Conservation (phyloP, 495 filamentous ascomycete species). For the Hypoxylon intermedium region DNA sequence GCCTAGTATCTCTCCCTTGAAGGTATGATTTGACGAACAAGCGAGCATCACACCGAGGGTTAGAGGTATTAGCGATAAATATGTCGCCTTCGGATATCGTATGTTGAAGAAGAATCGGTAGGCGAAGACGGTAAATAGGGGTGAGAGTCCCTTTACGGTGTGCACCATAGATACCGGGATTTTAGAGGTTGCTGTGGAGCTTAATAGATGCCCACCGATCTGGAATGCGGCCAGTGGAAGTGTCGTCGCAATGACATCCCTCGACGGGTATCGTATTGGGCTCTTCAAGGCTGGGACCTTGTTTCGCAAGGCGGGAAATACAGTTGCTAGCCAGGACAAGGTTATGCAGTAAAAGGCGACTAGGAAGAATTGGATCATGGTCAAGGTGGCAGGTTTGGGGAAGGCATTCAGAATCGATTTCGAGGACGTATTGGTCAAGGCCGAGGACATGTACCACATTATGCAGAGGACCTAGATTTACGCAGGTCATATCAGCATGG, state of each 20-base stretch:
- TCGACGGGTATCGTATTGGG: constrained; percentile 79
- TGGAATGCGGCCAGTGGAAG: constrained; percentile 91
- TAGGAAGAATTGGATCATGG: constrained; percentile 92
- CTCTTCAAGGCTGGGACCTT: constrained; percentile 79
- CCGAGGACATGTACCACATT: constrained; percentile 93
- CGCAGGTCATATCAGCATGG: constrained; percentile 20
- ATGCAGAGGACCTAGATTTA: constrained; percentile 74
- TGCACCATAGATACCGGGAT: constrained; percentile 97
- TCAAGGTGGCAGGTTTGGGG: constrained; percentile 89
- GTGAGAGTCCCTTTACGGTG: constrained; percentile 99
- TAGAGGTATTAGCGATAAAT: constrained; percentile 89
- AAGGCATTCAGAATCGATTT: constrained; percentile 96
- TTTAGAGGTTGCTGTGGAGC: constrained; percentile 88
- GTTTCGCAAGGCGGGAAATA: constrained; percentile 70
- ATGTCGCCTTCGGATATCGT: constrained; percentile 85
- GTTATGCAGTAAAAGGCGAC: constrained; percentile 88
- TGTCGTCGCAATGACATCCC: constrained; percentile 85
- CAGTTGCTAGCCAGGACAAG: constrained; percentile 72
- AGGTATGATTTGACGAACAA: constrained; percentile 77
- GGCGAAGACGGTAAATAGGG: constrained; percentile 92
- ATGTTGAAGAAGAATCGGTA: constrained; percentile 89
- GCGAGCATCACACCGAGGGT: constrained; percentile 94
- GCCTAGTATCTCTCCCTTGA: constrained; percentile 85
- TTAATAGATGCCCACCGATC: constrained; percentile 90
- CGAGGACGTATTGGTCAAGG: constrained; percentile 94